Evolutionary conservation across 495 filamentous ascomycete genomes (phyloP), one percentile per base, ranked within the genome.

Genomic region (Haplographium delicatum): DNA sequence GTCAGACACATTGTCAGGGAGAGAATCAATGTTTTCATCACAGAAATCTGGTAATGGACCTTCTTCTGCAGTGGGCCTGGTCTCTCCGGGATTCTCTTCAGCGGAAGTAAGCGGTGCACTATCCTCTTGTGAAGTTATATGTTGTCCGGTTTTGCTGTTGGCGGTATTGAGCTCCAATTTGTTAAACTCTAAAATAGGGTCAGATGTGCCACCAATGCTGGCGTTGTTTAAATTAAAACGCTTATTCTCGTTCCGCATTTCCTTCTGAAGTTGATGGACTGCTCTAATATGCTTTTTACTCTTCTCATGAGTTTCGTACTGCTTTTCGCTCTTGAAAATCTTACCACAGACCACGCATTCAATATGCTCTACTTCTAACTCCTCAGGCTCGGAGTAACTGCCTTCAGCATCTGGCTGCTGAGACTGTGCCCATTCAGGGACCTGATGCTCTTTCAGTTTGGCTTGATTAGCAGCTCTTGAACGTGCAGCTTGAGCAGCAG

Each of bases 221-320:
- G 20, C 15, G 11, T 8, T 44, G 26, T 78, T 68, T 6, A 91
- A 64, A 44, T 81, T 68, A 4, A 89, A 62, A 25, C 65, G 65
- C 39, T 72, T 68, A 60, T 91, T 81, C 50, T 99, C 82, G 56
- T 81, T 78, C 56, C 71, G 76, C 91, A 99, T 96, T 65, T 91
- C 82, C 59, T 81, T 73, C 58, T 78, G 80, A 28, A 99, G 65
- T 53, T 88, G 78, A 52, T 88, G 81, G 4, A 95, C 76, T 3
- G 87, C 85, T 62, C 94, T 96, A 37, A 81, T 60, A 61, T 99
- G 93, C 63, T 96, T 97, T 62, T 95, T 97, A 70, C 90, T 96
- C 66, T 84, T 86, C 68, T 97, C 91, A 60, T 99, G 93, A n/a
- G 86, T 81, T 62, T 91, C 82, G 52, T 82, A 91, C 58, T 96